Base-by-base conservation (phyloP, 2,329 filamentous ascomycete genomes). In the Diplodia intermedia region DNA sequence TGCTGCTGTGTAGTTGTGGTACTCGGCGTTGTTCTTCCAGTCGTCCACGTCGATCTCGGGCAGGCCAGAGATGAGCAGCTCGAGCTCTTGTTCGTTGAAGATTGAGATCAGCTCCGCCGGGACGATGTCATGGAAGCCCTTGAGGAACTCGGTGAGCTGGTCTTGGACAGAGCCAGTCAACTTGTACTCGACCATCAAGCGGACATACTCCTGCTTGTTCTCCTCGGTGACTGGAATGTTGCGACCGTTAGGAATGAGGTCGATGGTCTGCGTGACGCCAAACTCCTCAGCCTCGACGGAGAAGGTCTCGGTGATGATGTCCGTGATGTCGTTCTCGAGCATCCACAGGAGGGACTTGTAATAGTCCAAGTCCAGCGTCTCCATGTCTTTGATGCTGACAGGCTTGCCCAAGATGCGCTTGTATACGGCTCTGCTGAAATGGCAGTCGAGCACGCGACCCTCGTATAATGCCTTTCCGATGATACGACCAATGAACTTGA, bases 301-400 rank as follows among this genome's bases (percentile, higher is more conserved):
- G 78, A 99, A 98, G 1, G 92, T 97, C 81, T 99, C 94, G 2
- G 92, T 95, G 74, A 98, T 95, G 75, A 98, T 93, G 75, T 98
- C 95, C 4, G 94, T 97, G 73, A 99, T 99, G 77, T 99, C 94
- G 75, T 99, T 98, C 77, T 97, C 92, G 68, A 98, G 85, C 89
- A 99, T 98, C 96, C 96, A 99, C 69, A 95, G 89, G 26, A 99
- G 86, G 15, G 94, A 98, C 80, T 98, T 99, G 88, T 98, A 97
- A 83, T 99, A 99, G 75, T 99, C 94, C 3, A 97, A 90, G 78
- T 99, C 95, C 70, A 99, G 91, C 26, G 94, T 97, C 80, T 99
- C 95, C 93, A 99, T 98, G 75, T 99, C 95, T 83, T 99, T 99
- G 80, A 99, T 91, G 9, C 94, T 97, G 50, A 98, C 94, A 3